These are phyloP conservation scores for Eucalyptus regnans DNA, from an alignment of 345 rosid species.

Conservation along the genomic window DNA sequence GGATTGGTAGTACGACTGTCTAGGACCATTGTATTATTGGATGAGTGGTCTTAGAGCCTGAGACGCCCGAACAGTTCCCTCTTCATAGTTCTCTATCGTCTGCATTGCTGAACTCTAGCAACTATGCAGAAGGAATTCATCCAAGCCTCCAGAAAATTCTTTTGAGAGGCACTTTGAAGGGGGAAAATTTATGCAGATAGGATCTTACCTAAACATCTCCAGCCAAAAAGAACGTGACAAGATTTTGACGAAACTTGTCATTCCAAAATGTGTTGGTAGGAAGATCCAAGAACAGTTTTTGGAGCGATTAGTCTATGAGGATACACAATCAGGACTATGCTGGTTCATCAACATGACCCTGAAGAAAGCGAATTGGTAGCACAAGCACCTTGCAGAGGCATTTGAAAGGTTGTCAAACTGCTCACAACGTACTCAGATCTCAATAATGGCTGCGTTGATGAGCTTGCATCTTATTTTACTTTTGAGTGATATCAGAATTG, in stretches of 20 bases:
- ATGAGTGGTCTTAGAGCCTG: background rate
- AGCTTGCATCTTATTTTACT: background rate
- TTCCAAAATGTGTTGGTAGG: background rate
- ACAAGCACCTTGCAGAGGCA: background rate
- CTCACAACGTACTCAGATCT: background rate
- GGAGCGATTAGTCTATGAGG: background rate
- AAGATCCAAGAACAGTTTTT: background rate
- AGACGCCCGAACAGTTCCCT: background rate
- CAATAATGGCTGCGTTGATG: background rate
- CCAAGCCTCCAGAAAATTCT: background rate
- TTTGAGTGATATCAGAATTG: background rate
- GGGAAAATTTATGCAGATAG: background rate
- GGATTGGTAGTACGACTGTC: background rate
- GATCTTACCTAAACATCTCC: background rate
- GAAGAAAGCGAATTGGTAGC: background rate
- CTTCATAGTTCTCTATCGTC: background rate
- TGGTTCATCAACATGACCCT: background rate
- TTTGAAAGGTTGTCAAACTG: background rate
- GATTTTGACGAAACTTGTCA: too few species aligned
- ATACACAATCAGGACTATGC: background rate
- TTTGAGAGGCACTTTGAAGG: background rate
- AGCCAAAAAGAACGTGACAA: background rate
- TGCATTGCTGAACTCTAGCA: background rate
- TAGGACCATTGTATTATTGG: background rate
- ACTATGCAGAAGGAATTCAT: background rate